Percentiles rank a stretch among this genome's conserved stretches.
Evolutionary conservation across 164 flowering plant genomes (phyloP).

Genomic region (Berberis vulgaris): DNA sequence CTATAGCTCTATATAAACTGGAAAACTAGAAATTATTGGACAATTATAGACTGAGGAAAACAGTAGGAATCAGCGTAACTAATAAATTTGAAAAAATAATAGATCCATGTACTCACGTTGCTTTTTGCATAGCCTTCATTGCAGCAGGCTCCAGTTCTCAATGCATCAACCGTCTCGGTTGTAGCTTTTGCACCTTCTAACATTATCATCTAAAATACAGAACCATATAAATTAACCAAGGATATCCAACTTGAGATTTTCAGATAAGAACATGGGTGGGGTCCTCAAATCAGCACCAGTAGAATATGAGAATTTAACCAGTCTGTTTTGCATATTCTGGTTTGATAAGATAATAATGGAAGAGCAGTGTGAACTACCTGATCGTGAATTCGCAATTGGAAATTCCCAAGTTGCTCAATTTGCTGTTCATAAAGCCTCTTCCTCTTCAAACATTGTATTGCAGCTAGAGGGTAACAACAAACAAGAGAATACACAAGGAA

Average conservation of each 20-base stretch:
- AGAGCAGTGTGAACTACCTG: conserved; percentile 16
- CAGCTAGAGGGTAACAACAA: conserved; percentile 15
- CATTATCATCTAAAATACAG: conserved; percentile 28
- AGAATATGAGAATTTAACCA: no score
- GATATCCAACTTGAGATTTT: not conserved
- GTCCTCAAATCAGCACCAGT: no score
- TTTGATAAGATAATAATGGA: no score
- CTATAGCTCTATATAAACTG: no score
- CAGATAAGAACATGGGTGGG: no score
- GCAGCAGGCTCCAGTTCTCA: conserved; percentile 43
- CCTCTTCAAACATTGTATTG: conserved; percentile 38
- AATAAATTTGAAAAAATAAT: not conserved
- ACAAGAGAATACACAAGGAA: not conserved
- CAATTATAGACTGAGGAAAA: not conserved
- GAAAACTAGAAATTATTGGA: not conserved
- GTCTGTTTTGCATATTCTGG: no score
- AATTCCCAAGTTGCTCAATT: conserved; percentile 38
- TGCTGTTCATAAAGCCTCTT: conserved; percentile 34
- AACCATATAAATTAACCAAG: not conserved
- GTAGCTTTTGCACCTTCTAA: conserved; percentile 44
- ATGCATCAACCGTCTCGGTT: conserved; percentile 41
- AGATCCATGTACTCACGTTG: conserved; percentile 21
- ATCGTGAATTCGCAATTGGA: conserved; percentile 38
- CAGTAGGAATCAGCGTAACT: not conserved
- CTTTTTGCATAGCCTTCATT: conserved; percentile 44